A percentile compares a stretch with the other conserved stretches of the same genome.
Evolutionary conservation across 129 eudicot species (phyloP).

Genomic region (Tanacetum coccineum): DNA sequence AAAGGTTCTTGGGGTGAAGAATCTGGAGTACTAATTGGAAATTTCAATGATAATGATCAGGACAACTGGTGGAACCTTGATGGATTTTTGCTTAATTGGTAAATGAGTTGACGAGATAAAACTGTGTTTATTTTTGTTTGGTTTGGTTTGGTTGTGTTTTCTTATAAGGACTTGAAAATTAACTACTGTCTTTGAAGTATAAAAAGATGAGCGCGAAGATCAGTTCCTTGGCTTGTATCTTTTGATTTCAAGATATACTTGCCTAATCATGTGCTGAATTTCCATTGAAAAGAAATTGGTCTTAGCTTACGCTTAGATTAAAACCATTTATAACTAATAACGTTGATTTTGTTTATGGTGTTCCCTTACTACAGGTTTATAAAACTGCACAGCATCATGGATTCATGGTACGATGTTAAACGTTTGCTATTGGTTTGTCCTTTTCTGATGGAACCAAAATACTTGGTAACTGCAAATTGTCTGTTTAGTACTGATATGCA

Average conservation of each 20-base stretch:
- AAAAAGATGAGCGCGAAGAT: neutral
- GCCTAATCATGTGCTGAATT: neutral
- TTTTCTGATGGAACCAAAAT: too few relatives aligned
- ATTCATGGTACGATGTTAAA: too few relatives aligned
- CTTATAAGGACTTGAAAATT: constrained; percentile 6
- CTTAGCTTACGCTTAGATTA: too few relatives aligned
- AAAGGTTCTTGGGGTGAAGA: constrained; percentile 26
- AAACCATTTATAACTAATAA: too few relatives aligned
- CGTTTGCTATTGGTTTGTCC: too few relatives aligned
- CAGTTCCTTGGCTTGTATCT: neutral
- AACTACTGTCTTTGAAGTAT: constrained; percentile 8
- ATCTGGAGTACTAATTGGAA: constrained; percentile 24
- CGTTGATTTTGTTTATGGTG: too few relatives aligned
- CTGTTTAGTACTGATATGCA: too few relatives aligned
- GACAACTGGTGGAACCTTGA: constrained; percentile 18
- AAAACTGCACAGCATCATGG: too few relatives aligned
- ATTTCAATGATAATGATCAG: constrained; percentile 14
- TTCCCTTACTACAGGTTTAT: too few relatives aligned
- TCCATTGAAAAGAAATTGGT: too few relatives aligned
- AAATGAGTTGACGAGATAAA: constrained; percentile 20
- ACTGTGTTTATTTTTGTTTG: neutral
- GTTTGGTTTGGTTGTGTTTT: constrained; percentile 17
- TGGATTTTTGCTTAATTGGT: constrained; percentile 12
- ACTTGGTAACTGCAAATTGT: too few relatives aligned
- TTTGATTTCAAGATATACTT: neutral